Base-by-base conservation (phyloP, 148 eudicot species). In the Vaccinium myrtillus region DNA sequence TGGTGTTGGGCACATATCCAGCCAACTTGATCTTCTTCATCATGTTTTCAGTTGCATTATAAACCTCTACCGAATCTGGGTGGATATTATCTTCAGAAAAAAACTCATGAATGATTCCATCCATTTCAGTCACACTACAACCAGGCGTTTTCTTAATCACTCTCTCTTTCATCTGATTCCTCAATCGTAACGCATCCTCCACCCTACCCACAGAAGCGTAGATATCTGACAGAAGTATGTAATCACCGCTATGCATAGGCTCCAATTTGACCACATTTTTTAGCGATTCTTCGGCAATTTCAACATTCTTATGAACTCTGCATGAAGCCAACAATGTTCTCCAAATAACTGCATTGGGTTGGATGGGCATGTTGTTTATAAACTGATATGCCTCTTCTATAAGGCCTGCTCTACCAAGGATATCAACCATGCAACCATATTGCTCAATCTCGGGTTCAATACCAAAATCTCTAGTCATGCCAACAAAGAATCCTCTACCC, bases 271-370 rank as follows among this genome's bases (percentile, higher is more conserved):
- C 77, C 49, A 84, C 81, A 5, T 89, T 71, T 76, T 87, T 87
- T n/a, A 89, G 61, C 14, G 89, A 82, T 70, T 83, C 83, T 83
- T 89, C 89, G 8, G 85, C 91, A 77, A 89, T 81, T 74, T 85
- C 86, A 3, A 87, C 85, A 25, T 87, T 76, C 55, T 85, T 83
- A 55, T 89, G 84, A 36, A 87, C 88, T 58, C 78, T 83, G 65
- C 91, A 89, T 14, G 91, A 87, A 58, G 89, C 91, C 74, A 89
- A 82, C 76, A 89, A 43, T 18, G 89, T 85, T 83, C 91, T 83
- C 91, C 91, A 89, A 19, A 89, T 78, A 43, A 89, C 79, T 12
- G 88, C 89, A 84, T 89, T 87, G 36, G 91, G 89, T 82, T 85
- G 84, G 32, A 87, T 46, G 53, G 89, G 89, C 91, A 89, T 87